Base-by-base conservation (phyloP, 75 land plant genomes). In the Azolla pinnata region DNA sequence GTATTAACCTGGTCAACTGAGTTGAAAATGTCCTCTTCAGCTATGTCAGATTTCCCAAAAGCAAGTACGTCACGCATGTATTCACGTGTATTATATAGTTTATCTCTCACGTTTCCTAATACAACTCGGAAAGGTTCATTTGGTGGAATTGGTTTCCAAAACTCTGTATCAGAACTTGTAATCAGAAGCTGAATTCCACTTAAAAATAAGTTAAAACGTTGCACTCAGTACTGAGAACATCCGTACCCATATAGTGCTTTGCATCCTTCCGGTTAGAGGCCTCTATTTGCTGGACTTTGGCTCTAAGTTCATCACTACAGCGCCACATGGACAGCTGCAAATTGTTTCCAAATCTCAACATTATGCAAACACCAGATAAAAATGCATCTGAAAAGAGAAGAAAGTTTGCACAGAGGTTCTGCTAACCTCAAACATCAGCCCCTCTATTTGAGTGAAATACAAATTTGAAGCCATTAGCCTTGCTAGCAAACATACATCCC, bases 391-490 rank as follows among this genome's bases (percentile, higher is more conserved):
- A 35, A 12, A 35, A 12, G 12, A 5, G 40, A 35, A 5, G 40
- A 35, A 35, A 5, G 40, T 35, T 5, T 35, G 10, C 40, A 35
- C 40, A 35, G 40, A 35, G n/a, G n/a, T n/a, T n/a, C n/a, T n/a
- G n/a, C 17, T 16, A 56, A 87, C 97, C 93, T 90, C 93, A 73
- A 90, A 90, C 97, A 90, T 90, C 20, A 90, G 77, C 48, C 87
- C 93, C 68, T 90, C 97, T n/a, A 90, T 90, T 59, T 88, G 97
- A n/a, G 97, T 82, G 50, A 63, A 90, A 64, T 90, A 90, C 59
- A 90, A 47, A 51, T 83, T 88, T 54, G 86, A 74, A 57, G 93
- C 93, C 83, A 87, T 90, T 83, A 87, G 72, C 65, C 88, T 75
- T 66, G 97, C 97, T 63, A 90, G 65, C 62, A 90, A 71, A 65